These are phyloP conservation scores for Blastocystis sp. DNA, from an alignment of 352 stramenopile species.

Conservation along the genomic window DNA sequence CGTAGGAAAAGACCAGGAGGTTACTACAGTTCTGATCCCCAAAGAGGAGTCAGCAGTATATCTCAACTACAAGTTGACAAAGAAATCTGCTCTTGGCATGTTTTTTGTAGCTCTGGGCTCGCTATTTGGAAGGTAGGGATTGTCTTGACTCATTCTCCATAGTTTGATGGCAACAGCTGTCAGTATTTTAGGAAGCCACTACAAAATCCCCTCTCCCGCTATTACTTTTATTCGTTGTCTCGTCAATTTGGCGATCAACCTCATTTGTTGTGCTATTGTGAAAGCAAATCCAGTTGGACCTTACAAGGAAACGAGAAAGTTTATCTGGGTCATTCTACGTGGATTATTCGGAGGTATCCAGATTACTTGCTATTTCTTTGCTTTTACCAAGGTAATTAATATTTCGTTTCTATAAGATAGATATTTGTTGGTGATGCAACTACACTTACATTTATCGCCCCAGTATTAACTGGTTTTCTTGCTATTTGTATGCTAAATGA, in stretches of 20 bases:
- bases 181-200: conserved; percentile 21
- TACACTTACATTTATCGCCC: conserved; percentile 62
- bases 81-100: conserved; percentile 56
- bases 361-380: conserved; percentile 63
- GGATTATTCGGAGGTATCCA: conserved; percentile 62
- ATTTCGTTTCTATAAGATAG: background rate
- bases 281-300: conserved; percentile 59
- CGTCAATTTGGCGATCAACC: conserved; percentile 58
- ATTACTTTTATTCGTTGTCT: conserved; percentile 61
- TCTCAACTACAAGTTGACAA: conserved; percentile 50
- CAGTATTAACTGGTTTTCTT: conserved; percentile 62
- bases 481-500: conserved; percentile 62
- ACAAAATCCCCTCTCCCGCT: conserved; percentile 46
- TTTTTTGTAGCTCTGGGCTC: conserved; percentile 30
- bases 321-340: conserved; percentile 53
- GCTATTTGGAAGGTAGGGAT: conserved; percentile 39
- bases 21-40: background rate
- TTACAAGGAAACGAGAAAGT: conserved; percentile 44
- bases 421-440: conserved; percentile 58
- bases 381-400: conserved; percentile 23
- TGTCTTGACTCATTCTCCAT: background rate
- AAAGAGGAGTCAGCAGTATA: background rate
- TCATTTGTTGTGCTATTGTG: conserved; percentile 39
- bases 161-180: conserved; percentile 58
- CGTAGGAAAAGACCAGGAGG: background rate